Base-by-base conservation (phyloP, 345 rosid species). In the Noccaea caerulescens region DNA sequence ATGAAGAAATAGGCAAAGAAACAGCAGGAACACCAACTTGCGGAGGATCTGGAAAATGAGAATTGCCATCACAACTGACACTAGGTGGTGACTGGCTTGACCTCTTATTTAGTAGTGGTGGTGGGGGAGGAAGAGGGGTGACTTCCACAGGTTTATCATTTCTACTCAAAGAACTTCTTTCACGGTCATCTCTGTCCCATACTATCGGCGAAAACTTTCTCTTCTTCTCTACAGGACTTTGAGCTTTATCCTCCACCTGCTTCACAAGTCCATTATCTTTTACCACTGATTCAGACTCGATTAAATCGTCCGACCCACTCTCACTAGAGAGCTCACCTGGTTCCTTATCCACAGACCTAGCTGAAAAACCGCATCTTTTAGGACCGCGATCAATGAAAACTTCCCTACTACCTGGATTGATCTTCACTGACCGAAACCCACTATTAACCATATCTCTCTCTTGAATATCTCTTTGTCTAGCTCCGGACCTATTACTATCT, bases 291-390 rank as follows among this genome's bases (percentile, higher is more conserved):
- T 76, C 88, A 46, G 86, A 83, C 72, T 89, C 91, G 2, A 73
- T 60, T 3, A 83, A 89, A 54, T 88, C 97, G 59, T 91, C 98
- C 33, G 96, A 91, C 34, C 94, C 98, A 77, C 97, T 94, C 82
- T 95, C 99, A 73, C 99, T 95, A 13, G 99, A 95, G 80, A 95
- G 79, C 80, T 95, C 99, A 63, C 99, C 99, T 4, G 99, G 98
- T 82, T 95, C 99, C 84, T 77, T 92, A 77, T 95, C 98, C 39
- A 79, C 62, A 8, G 80, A 69, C 84, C 72, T 86, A 68, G 39
- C 81, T 7, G 83, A 68, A 46, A 82, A 45, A 23, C 73, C 82
- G 37, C 77, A 62, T 64, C 66, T 73, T 68, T 68, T 76, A 3
- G 85, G 86, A 34, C 86, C 83, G 46, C 36, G 68, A 59, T 65